phyloP scores from a whole-genome alignment of 2,329 filamentous ascomycete genomes.

The Penicillium expansum region DNA sequence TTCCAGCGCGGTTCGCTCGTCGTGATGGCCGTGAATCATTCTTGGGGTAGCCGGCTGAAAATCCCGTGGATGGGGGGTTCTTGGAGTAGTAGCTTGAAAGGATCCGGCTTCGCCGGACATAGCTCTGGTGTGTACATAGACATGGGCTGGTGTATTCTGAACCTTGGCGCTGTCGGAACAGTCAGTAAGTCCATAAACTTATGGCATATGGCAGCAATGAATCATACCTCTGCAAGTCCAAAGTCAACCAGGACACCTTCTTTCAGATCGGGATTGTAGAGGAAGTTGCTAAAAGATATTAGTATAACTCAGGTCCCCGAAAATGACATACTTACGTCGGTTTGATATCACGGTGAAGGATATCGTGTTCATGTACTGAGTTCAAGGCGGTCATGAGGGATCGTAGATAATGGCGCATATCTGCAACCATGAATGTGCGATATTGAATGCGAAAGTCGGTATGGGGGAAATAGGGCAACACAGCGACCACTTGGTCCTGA shows the following conservation, averaged over 20 bases:
- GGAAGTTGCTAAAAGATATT: constrained; percentile 63
- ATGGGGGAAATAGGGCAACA: constrained; percentile 93
- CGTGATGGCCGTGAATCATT: constrained; percentile 83
- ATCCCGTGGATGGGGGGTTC: constrained; percentile 43
- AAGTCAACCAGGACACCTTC: constrained; percentile 97
- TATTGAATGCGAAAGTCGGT: constrained; percentile 91
- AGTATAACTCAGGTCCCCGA: neutral
- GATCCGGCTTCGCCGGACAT: constrained; percentile 59
- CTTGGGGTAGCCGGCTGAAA: constrained; percentile 74
- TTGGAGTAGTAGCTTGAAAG: constrained; percentile 59
- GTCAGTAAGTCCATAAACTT: constrained; percentile 5
- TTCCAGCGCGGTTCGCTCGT: constrained; percentile 90
- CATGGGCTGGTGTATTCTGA: constrained; percentile 54
- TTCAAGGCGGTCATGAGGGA: constrained; percentile 82
- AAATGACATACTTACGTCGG: constrained; percentile 60
- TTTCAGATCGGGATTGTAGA: constrained; percentile 74
- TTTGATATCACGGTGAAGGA: constrained; percentile 94
- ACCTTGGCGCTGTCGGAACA: constrained; percentile 54
- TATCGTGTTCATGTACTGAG: constrained; percentile 77
- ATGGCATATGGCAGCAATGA: neutral
- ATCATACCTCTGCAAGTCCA: constrained; percentile 74
- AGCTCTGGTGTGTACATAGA: constrained; percentile 67
- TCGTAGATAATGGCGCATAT: constrained; percentile 86
- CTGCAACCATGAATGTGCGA: constrained; percentile 77
- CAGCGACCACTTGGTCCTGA: constrained; percentile 90